phyloP scores from a whole-genome alignment of 140 eudicot species.

The Eryngium alpinum region DNA sequence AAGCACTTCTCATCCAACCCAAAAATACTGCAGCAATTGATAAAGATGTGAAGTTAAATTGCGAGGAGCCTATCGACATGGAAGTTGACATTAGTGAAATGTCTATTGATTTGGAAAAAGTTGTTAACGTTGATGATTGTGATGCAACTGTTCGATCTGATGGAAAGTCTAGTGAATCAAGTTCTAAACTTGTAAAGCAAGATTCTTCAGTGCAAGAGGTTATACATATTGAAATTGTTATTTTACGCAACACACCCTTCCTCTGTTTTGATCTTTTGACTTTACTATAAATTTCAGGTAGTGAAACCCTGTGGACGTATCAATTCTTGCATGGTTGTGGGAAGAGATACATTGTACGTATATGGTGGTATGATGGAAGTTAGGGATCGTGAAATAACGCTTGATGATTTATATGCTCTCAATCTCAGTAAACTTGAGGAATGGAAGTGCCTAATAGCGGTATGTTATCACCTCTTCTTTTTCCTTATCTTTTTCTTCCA shows the following conservation, averaged over 20 bases:
- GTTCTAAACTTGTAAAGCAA: constrained; percentile 33
- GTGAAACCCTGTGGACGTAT: constrained; percentile 98
- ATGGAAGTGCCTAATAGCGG: constrained; percentile 93
- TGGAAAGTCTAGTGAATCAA: constrained; percentile 25
- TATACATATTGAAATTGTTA: not conserved
- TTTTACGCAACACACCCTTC: constrained; percentile 3
- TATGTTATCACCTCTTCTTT: constrained; percentile 30
- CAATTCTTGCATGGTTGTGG: constrained; percentile 84
- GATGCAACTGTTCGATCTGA: constrained; percentile 33
- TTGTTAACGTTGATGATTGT: constrained; percentile 32
- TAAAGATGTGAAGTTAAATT: constrained; percentile 47
- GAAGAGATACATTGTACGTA: constrained; percentile 75
- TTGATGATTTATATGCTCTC: constrained; percentile 83
- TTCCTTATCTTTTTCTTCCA: not conserved
- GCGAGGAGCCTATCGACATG: constrained; percentile 32
- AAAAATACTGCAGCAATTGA: constrained; percentile 29
- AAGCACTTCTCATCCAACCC: constrained; percentile 28
- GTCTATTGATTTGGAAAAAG: constrained; percentile 45
- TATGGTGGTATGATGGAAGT: constrained; percentile 99
- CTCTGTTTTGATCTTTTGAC: not conserved
- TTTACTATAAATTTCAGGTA: constrained; percentile 37
- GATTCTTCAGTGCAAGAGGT: constrained; percentile 62
- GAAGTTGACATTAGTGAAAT: constrained; percentile 43
- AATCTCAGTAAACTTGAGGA: constrained; percentile 98
- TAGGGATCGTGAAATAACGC: constrained; percentile 84